Evolutionary conservation across 352 stramenopile species (phyloP).

Genomic region (Globisporangium spiculum): DNA sequence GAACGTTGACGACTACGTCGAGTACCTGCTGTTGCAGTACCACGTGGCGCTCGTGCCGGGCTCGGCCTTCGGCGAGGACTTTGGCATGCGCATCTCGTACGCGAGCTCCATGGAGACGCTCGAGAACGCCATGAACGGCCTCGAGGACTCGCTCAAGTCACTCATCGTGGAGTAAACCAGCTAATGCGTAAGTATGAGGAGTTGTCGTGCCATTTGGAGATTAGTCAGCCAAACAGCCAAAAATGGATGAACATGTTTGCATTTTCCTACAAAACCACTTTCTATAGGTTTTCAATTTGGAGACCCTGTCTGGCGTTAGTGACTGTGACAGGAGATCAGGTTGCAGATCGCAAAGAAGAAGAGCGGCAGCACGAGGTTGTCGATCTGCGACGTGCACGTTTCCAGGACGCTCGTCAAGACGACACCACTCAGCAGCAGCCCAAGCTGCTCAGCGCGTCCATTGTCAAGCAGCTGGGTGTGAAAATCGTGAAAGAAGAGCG

Average conservation of each 20-base stretch:
- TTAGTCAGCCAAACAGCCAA: background rate
- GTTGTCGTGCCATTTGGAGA: background rate
- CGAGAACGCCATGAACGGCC: conserved; percentile 54
- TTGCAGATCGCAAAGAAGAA: conserved; percentile 60
- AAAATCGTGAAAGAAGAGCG: conserved; percentile 49
- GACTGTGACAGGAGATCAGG: conserved; percentile 38
- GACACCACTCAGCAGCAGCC: conserved; percentile 25
- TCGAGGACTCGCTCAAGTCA: conserved; percentile 53
- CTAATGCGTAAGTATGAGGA: too few relatives aligned
- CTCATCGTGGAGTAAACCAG: conserved; percentile 38
- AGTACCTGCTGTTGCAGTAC: conserved; percentile 90
- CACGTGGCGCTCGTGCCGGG: conserved; percentile 93
- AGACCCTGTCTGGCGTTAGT: background rate
- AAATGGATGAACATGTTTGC: background rate
- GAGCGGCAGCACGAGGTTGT: conserved; percentile 81
- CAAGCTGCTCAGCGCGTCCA: conserved; percentile 20
- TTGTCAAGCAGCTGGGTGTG: conserved; percentile 7
- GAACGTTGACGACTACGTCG: conserved; percentile 77
- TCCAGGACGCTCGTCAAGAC: conserved; percentile 67
- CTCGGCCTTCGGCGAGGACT: conserved; percentile 94
- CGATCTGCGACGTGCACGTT: conserved; percentile 70
- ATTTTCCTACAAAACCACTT: background rate
- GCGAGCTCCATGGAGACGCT: conserved; percentile 90
- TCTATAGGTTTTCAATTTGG: background rate
- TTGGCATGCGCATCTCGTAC: conserved; percentile 94